Percentiles rank a stretch among this genome's conserved stretches.
Evolutionary conservation across 345 rosid species (phyloP).

Genomic region (Abelmoschus esculentus): DNA sequence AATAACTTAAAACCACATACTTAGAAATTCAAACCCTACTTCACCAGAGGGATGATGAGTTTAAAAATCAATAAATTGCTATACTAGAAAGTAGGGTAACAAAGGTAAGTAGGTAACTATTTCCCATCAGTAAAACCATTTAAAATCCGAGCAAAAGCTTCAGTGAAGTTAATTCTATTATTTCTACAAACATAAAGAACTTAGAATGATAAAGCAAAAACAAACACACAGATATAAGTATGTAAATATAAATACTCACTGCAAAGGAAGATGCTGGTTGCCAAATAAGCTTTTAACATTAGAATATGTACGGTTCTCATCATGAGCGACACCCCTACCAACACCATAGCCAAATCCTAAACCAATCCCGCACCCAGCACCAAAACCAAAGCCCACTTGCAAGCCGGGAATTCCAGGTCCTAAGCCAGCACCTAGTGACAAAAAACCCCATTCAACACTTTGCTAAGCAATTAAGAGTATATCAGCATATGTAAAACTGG

Average conservation of each 20-base stretch:
- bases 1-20: not conserved
- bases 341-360: conserved; percentile 36
- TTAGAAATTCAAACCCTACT: not conserved
- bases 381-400: conserved; percentile 67
- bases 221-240: not conserved
- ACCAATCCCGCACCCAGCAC: conserved; percentile 50
- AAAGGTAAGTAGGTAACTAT: not conserved
- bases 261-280: conserved; percentile 29
- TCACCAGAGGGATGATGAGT: not conserved
- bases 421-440: conserved; percentile 51
- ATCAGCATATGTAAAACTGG: not conserved
- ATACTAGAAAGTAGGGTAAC: not conserved
- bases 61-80: not conserved
- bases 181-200: not conserved
- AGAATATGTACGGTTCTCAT: conserved; percentile 34
- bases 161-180: not conserved
- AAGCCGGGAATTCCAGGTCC: conserved; percentile 87
- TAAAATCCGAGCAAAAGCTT: not conserved
- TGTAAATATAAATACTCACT: conserved; percentile 27
- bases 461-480: not conserved
- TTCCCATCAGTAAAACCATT: not conserved
- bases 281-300: conserved; percentile 40
- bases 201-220: not conserved
- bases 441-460: not conserved
- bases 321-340: conserved; percentile 73